Percentiles rank a stretch among this genome's conserved stretches.
Conservation (phyloP, 306 rosid species). For the Cicer chorassanicum region DNA sequence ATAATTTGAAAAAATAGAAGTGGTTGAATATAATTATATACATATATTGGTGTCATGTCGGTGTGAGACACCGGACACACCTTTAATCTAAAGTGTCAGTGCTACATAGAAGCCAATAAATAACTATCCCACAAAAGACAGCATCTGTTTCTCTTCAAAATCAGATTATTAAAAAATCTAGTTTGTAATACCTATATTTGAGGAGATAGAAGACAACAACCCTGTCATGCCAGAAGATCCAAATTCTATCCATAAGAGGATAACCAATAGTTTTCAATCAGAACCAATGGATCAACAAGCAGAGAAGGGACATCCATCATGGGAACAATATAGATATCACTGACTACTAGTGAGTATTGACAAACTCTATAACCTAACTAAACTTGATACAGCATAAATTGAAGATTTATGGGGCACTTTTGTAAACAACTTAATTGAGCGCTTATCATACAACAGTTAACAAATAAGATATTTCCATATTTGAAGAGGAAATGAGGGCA, state of each 20-base stretch:
- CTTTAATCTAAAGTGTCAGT: no score
- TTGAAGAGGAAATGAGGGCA: not conserved
- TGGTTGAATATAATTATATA: no score
- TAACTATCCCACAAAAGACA: not conserved
- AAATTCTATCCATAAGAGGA: slow-evolving; percentile 7
- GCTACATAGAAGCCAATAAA: not conserved
- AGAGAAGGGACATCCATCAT: slow-evolving; percentile 1
- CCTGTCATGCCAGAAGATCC: slow-evolving; percentile 2
- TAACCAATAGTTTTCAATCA: not conserved
- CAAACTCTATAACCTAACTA: slow-evolving; percentile 15
- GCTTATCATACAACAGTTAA: not conserved
- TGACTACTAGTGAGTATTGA: not conserved
- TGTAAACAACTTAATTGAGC: not conserved
- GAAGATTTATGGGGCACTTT: not conserved
- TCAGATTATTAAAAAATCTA: slow-evolving; percentile 22
- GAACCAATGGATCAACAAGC: not conserved
- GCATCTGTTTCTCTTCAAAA: not conserved
- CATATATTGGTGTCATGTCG: no score
- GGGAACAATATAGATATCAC: slow-evolving; percentile 21
- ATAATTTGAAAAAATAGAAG: no score
- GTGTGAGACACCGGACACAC: no score
- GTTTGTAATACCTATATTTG: not conserved
- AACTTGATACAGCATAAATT: slow-evolving; percentile 1
- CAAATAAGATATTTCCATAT: not conserved
- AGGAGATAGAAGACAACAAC: slow-evolving; percentile 22